phyloP scores from a whole-genome alignment of 2,329 filamentous ascomycete genomes.

The Aaosphaeria arxii region DNA sequence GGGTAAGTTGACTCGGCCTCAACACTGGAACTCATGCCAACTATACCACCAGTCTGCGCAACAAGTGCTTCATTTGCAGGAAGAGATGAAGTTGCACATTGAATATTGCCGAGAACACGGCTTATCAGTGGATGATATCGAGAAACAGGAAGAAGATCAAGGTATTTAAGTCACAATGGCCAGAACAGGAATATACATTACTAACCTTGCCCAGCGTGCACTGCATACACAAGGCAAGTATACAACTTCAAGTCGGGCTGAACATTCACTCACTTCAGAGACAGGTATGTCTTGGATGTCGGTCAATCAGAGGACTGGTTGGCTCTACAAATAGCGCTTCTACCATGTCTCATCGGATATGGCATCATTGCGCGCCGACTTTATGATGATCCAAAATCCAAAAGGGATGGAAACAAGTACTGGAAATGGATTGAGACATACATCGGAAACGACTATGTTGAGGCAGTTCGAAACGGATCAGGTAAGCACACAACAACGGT shows the following conservation, averaged over 20 bases:
- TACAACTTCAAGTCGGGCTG: not conserved
- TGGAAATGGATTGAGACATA: slow-evolving; percentile 94
- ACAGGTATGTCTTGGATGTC: slow-evolving; percentile 79
- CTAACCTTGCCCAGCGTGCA: slow-evolving; percentile 56
- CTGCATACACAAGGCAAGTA: slow-evolving; percentile 64
- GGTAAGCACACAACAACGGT: slow-evolving; percentile 48
- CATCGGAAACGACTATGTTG: slow-evolving; percentile 71
- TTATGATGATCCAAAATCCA: slow-evolving; percentile 58
- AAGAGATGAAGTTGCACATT: slow-evolving; percentile 78
- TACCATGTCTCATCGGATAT: slow-evolving; percentile 89
- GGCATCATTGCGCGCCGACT: slow-evolving; percentile 73
- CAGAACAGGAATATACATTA: not conserved
- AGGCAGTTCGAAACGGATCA: slow-evolving; percentile 67
- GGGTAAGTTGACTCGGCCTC: slow-evolving; percentile 46
- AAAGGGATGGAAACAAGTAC: slow-evolving; percentile 67
- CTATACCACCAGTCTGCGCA: slow-evolving; percentile 54
- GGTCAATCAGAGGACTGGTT: slow-evolving; percentile 87
- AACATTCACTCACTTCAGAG: not conserved
- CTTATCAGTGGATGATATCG: slow-evolving; percentile 69
- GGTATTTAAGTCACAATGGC: slow-evolving; percentile 43
- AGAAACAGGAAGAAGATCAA: slow-evolving; percentile 69
- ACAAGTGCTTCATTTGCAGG: slow-evolving; percentile 73
- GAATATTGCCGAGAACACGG: slow-evolving; percentile 81
- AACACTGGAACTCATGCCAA: not conserved
- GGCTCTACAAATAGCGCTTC: slow-evolving; percentile 77